Conservation (phyloP, 1,284 basidiomycete species). For the Tranzscheliella williamsii region DNA sequence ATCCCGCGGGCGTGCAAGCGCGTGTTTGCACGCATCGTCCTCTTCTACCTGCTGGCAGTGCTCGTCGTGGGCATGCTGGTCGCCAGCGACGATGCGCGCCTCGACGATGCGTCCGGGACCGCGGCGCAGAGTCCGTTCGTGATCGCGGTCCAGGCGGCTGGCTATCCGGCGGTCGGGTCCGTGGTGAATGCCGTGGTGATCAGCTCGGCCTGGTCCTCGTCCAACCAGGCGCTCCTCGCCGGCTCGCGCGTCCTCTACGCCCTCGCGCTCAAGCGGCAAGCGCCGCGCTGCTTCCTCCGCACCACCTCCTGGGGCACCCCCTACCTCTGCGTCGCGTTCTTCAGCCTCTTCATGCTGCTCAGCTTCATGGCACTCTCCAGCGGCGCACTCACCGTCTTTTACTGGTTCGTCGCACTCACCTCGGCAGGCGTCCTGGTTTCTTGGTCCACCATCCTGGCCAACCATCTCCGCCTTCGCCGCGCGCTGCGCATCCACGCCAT, state of each 20-base stretch:
- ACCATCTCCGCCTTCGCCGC: conserved; percentile 74
- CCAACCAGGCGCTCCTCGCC: conserved; percentile 78
- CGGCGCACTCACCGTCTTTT: conserved; percentile 67
- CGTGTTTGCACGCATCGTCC: conserved; percentile 73
- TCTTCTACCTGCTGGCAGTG: conserved; percentile 66
- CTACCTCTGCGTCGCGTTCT: conserved; percentile 71
- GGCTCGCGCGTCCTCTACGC: conserved; percentile 76
- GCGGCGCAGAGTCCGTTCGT: conserved; percentile 44
- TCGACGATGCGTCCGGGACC: conserved; percentile 30
- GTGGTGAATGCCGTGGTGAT: conserved; percentile 76
- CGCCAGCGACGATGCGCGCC: conserved; percentile 64
- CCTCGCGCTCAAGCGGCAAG: conserved; percentile 74
- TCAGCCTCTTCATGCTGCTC: conserved; percentile 70
- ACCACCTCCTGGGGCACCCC: conserved; percentile 76
- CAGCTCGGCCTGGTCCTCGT: conserved; percentile 82
- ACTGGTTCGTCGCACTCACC: conserved; percentile 66
- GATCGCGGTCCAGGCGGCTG: conserved; percentile 57
- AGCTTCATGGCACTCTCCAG: conserved; percentile 67
- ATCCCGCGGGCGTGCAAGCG: conserved; percentile 62
- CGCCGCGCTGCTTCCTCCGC: conserved; percentile 72
- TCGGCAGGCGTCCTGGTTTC: conserved; percentile 73
- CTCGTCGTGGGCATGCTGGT: conserved; percentile 77
- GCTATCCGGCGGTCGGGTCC: conserved; percentile 62
- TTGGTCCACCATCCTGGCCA: conserved; percentile 79
- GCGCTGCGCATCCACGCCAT: conserved; percentile 69